Base-by-base conservation (phyloP, 148 eudicot genomes). In the Rhododendron kiyosumense region DNA sequence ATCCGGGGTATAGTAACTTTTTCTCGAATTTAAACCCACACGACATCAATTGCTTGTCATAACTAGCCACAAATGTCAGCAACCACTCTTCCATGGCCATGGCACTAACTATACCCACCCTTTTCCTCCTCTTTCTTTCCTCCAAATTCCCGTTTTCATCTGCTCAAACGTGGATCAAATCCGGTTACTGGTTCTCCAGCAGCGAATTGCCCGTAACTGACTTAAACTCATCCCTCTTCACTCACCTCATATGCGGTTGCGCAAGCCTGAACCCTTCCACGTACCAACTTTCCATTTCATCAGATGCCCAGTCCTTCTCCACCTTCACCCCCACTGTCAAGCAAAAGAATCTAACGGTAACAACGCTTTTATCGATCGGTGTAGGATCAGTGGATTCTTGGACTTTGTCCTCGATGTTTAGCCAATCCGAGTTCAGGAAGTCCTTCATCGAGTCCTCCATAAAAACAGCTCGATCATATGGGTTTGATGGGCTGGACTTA, bases 391-490 rank as follows among this genome's bases (percentile, higher is more conserved):
- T 1, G 36, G 2, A 34, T 34, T 34, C 1, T 34, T 34, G 1
- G 36, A 34, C 2, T 13, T 86, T 88, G 18, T 65, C 30, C 11
- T 43, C 48, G 10, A 85, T 88, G 90, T 32, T 69, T 30, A 61
- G 74, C 41, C 76, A 84, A 71, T 78, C 89, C 45, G 69, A 85
- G 22, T 75, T 38, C 13, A 82, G 93, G 57, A 84, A 46, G 5
- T 81, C 89, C 30, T 92, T 92, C 85, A 88, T 91, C 54, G 28
- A 87, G 34, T 89, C 93, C 28, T 84, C 93, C 24, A 88, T 92
- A 75, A 74, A 82, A 30, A 80, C 71, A 17, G 92, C 91, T 30
- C 83, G 90, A 43, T 17, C 5, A 5, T 87, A 87, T 46, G 89
- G 81, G 3, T 92, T 91, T 59, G 54, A 79, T 20, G 94, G 94